These are phyloP conservation scores for Tetragonia tetragonoides DNA, from an alignment of 148 eudicot genomes.

Conservation along the genomic window DNA sequence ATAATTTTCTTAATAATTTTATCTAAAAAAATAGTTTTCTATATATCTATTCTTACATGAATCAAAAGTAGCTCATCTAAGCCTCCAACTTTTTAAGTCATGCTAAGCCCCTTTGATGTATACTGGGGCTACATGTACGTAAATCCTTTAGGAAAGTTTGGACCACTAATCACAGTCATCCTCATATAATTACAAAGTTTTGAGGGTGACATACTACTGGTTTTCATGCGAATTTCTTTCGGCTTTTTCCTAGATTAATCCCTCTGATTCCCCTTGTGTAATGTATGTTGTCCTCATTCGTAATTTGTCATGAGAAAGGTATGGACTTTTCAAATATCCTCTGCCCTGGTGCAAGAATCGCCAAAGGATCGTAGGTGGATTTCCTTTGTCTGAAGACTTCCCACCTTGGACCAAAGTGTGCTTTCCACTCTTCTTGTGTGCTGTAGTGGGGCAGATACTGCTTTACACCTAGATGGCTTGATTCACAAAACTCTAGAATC, in stretches of 20 bases:
- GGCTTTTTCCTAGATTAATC: background rate
- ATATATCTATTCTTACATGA: too few species aligned
- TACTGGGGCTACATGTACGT: background rate
- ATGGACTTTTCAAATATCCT: slow-evolving; percentile 62
- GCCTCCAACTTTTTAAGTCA: background rate
- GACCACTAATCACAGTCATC: background rate
- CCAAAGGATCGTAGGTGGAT: slow-evolving; percentile 72
- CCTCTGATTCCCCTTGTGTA: background rate
- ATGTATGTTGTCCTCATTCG: background rate
- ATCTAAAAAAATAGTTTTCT: too few species aligned
- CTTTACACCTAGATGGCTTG: slow-evolving; percentile 52
- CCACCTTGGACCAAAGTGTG: slow-evolving; percentile 80
- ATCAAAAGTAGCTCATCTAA: too few species aligned
- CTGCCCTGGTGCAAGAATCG: slow-evolving; percentile 91
- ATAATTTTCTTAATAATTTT: too few species aligned
- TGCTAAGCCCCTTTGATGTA: background rate
- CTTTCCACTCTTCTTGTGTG: slow-evolving; percentile 58
- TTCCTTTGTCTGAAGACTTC: slow-evolving; percentile 56
- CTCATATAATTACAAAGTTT: slow-evolving; percentile 18
- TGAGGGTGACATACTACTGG: slow-evolving; percentile 1
- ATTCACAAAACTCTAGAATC: slow-evolving; percentile 55
- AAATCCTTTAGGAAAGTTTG: too few species aligned
- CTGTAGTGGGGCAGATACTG: slow-evolving; percentile 71
- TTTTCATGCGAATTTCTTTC: background rate
- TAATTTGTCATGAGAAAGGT: slow-evolving; percentile 43